Base-by-base conservation (phyloP, 2,329 filamentous ascomycete species). In the Parastagonospora nodorum region DNA sequence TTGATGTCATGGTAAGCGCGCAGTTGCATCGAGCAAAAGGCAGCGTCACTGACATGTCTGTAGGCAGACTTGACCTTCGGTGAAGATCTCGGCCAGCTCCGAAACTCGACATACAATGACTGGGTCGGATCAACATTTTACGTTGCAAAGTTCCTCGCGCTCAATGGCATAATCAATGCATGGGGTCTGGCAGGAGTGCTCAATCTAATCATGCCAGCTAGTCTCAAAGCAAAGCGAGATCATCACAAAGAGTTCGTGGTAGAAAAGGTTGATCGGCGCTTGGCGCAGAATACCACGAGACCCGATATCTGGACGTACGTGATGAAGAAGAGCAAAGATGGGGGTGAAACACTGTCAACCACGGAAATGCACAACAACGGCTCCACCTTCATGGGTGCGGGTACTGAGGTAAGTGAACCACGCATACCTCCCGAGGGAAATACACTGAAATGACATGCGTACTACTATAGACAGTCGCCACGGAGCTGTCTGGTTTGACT, bases 271-370 rank as follows among this genome's bases (percentile, higher is more conserved):
- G 55, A 69, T 9, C 61, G 58, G 32, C 55, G 68, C 8, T 49
- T 69, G 12, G 51, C 51, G n/a, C 35, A 40, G 6, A 52, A 61
- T 45, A 62, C 60, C 2, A 60, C 61, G 14, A 51, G 58, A n/a
- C 64, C 64, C 2, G 64, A 78, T 55, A 77, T 79, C 45, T 72
- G 73, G 66, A 66, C 61, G 1, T 68, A 74, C 32, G 64, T 78
- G 2, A 49, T 73, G 29, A 53, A 64, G 15, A 50, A 68, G 42
- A 67, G 60, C 9, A 42, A 53, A 2, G 45, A 33, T 10, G 24
- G 47, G 27, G 51, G 59, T 6, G 51, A 54, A n/a, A 58, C 53
- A 10, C 33, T 63, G 12, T 36, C 10, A 5, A 33, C 36, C 1
- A 59, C 52, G 4, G 67, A 75, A 30, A 64, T 77, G 29, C 40